Evolutionary conservation across 2,329 filamentous ascomycete genomes (phyloP).

Genomic region (Penicillium sp.): DNA sequence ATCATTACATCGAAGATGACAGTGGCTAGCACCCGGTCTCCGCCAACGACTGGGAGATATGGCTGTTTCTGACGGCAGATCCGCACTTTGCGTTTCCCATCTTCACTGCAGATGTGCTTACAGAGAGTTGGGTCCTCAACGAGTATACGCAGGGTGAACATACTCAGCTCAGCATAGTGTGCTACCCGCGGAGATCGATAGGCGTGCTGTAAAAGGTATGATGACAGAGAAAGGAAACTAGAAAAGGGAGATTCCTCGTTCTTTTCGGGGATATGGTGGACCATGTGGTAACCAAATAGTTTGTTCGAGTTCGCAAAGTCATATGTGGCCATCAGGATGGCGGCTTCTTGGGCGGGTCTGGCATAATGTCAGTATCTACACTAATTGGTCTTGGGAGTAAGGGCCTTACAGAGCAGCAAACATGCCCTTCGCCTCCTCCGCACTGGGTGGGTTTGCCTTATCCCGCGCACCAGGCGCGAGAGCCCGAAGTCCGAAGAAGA

Average conservation of each 20-base stretch:
- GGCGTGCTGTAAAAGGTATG: conserved; percentile 91
- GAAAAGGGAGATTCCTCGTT: conserved; percentile 73
- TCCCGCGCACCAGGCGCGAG: conserved; percentile 70
- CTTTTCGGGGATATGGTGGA: conserved; percentile 61
- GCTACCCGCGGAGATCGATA: conserved; percentile 77
- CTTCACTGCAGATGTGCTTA: conserved; percentile 80
- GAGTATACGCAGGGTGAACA: conserved; percentile 82
- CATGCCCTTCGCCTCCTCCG: conserved; percentile 77
- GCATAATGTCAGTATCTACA: conserved; percentile 24
- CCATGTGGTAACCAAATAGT: conserved; percentile 83
- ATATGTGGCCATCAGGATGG: conserved; percentile 81
- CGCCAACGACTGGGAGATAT: conserved; percentile 72
- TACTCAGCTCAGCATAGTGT: conserved; percentile 79
- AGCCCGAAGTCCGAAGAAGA: conserved; percentile 78
- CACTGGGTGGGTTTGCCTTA: conserved; percentile 61
- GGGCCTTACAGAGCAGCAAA: conserved; percentile 69
- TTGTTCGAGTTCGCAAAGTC: conserved; percentile 96
- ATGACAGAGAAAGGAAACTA: conserved; percentile 82
- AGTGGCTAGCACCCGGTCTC: conserved; percentile 72
- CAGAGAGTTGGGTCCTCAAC: conserved; percentile 81
- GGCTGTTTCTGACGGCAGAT: conserved; percentile 88
- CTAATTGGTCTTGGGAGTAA: not conserved
- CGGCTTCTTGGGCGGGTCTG: conserved; percentile 77
- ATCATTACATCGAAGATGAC: conserved; percentile 83
- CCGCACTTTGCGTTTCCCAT: conserved; percentile 71